phyloP scores from a whole-genome alignment of 164 flowering plant species.

The Stephania cephalantha region DNA sequence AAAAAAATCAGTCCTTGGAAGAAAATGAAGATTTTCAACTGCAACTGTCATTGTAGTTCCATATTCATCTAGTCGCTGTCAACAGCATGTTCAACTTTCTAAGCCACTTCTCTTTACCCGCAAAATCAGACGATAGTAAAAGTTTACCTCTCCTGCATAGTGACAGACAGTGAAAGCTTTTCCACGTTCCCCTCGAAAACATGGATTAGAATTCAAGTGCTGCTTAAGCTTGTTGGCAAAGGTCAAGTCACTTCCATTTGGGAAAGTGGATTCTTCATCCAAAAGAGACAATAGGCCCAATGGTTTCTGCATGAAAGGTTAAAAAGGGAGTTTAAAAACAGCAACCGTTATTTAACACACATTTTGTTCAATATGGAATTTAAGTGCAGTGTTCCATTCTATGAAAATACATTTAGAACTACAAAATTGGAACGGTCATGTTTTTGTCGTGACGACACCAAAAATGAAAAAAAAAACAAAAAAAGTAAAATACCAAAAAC shows the following conservation, averaged over 20 bases:
- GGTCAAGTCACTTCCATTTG: conserved; percentile 92
- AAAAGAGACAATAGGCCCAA: conserved; percentile 78
- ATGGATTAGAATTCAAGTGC: conserved; percentile 69
- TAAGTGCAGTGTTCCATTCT: background rate
- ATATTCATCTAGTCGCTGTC: background rate
- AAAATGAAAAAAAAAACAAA: background rate
- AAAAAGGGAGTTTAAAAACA: background rate
- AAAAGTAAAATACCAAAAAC: background rate
- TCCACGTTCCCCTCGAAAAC: conserved; percentile 76
- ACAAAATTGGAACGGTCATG: no score
- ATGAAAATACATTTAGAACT: background rate
- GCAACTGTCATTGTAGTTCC: background rate
- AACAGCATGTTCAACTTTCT: background rate
- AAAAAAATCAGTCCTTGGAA: no score
- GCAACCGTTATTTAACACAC: background rate
- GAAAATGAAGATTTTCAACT: no score
- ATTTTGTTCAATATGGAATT: background rate
- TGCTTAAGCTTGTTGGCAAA: conserved; percentile 94
- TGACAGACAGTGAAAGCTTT: conserved; percentile 76
- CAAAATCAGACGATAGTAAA: background rate
- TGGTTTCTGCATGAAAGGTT: conserved; percentile 66
- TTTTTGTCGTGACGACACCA: background rate
- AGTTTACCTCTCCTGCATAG: conserved; percentile 91
- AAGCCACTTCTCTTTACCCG: background rate
- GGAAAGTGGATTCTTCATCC: conserved; percentile 99